Evolutionary conservation across 164 flowering plant genomes (phyloP).

Genomic region (Chimonanthus salicifolius): DNA sequence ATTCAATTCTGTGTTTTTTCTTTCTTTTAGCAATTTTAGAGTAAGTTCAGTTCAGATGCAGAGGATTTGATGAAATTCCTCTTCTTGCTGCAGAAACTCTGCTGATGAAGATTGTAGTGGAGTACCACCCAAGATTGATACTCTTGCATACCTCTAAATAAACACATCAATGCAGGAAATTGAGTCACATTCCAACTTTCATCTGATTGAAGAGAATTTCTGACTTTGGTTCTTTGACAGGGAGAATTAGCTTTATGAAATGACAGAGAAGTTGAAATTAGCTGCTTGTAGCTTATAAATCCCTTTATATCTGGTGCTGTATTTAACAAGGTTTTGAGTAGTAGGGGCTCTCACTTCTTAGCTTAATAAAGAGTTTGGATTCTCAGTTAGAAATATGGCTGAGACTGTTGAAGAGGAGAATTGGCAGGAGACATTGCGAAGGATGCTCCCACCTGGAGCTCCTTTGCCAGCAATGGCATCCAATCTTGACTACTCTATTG

Average conservation of each 20-base stretch:
- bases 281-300: too few relatives aligned
- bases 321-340: not conserved
- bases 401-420: constrained; percentile 24
- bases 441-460: constrained; percentile 91
- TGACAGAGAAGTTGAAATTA: too few relatives aligned
- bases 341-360: not conserved
- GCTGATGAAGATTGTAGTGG: not conserved
- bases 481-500: constrained; percentile 77
- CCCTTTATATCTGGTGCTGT: not conserved
- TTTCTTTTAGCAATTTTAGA: too few relatives aligned
- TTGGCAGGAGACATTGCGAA: constrained; percentile 66
- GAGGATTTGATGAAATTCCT: not conserved
- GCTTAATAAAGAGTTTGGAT: not conserved
- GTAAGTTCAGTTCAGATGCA: too few relatives aligned
- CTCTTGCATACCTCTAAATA: too few relatives aligned
- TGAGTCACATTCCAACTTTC: too few relatives aligned
- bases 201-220: too few relatives aligned
- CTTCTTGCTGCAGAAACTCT: not conserved
- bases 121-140: too few relatives aligned
- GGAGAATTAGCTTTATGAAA: too few relatives aligned
- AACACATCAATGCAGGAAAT: too few relatives aligned
- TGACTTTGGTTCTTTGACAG: too few relatives aligned
- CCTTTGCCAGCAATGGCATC: constrained; percentile 43
- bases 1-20: too few relatives aligned
- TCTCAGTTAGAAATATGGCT: constrained; percentile 1